phyloP scores from a whole-genome alignment of 306 rosid genomes.

The Prunus padus region DNA sequence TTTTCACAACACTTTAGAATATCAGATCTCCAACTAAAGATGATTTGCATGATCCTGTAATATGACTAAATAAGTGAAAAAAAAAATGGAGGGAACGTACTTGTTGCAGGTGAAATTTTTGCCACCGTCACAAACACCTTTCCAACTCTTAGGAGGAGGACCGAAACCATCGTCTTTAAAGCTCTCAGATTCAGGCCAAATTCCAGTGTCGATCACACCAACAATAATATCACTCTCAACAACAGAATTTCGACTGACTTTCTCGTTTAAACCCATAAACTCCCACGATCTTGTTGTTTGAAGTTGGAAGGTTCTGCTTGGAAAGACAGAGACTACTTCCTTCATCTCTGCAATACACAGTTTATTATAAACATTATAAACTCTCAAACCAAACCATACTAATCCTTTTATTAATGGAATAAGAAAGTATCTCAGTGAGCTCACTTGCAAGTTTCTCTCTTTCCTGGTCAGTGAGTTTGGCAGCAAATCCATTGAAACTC shows the following conservation, averaged over 20 bases:
- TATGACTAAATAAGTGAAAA: not conserved
- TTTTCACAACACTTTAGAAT: not conserved
- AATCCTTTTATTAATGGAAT: too few species aligned
- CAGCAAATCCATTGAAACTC: constrained; percentile 43
- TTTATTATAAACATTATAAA: not conserved
- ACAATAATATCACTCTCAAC: constrained; percentile 27
- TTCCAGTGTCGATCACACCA: constrained; percentile 33
- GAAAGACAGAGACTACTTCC: constrained; percentile 34
- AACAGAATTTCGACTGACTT: not conserved
- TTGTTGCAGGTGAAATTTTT: constrained; percentile 34
- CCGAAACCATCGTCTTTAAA: constrained; percentile 28
- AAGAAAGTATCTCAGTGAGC: not conserved
- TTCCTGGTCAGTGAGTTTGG: constrained; percentile 26
- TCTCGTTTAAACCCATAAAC: constrained; percentile 22
- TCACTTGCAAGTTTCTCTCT: constrained; percentile 22
- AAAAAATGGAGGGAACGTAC: not conserved
- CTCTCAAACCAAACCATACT: not conserved
- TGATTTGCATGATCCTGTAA: not conserved
- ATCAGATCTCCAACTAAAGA: too few species aligned
- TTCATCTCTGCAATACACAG: constrained; percentile 11
- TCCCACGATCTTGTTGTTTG: constrained; percentile 48
- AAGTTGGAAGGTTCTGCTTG: constrained; percentile 8
- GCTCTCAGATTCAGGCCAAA: constrained; percentile 38
- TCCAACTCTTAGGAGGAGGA: constrained; percentile 32
- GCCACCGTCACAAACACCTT: constrained; percentile 32